phyloP scores from a whole-genome alignment of 345 rosid genomes.

The Hevea brasiliensis region DNA sequence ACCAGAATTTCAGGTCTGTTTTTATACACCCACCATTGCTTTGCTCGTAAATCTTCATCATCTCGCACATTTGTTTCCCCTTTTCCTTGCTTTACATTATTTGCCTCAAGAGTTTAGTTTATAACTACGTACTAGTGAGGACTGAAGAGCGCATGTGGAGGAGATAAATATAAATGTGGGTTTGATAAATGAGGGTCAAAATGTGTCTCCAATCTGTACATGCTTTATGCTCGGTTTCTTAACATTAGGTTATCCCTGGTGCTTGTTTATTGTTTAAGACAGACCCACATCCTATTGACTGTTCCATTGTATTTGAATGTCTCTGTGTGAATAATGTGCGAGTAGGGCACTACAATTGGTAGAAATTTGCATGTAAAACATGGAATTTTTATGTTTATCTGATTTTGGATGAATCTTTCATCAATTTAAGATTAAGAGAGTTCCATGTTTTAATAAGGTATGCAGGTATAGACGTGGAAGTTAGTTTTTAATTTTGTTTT shows the following conservation, averaged over 20 bases:
- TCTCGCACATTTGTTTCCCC: neutral
- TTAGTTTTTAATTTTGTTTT: neutral
- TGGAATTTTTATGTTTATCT: neutral
- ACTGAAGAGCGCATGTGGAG: neutral
- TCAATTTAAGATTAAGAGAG: neutral
- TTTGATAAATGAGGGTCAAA: conserved; percentile 1
- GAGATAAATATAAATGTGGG: conserved; percentile 8
- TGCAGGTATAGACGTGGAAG: neutral
- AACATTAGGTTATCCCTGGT: neutral
- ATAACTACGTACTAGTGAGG: neutral
- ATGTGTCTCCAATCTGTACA: neutral
- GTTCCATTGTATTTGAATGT: neutral
- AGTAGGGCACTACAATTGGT: neutral
- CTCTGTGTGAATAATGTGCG: neutral
- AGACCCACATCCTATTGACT: neutral
- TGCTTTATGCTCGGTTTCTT: neutral
- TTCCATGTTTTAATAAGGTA: neutral
- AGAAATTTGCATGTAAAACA: neutral
- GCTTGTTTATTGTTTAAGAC: neutral
- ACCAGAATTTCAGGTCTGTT: neutral
- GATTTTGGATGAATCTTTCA: neutral
- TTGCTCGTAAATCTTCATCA: too few species aligned
- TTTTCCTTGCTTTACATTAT: neutral
- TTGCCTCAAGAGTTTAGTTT: neutral
- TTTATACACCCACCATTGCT: neutral